Evolutionary conservation across 106 monocot genomes (phyloP), one percentile per base, ranked within the genome.

Genomic region (Chionographis japonica): DNA sequence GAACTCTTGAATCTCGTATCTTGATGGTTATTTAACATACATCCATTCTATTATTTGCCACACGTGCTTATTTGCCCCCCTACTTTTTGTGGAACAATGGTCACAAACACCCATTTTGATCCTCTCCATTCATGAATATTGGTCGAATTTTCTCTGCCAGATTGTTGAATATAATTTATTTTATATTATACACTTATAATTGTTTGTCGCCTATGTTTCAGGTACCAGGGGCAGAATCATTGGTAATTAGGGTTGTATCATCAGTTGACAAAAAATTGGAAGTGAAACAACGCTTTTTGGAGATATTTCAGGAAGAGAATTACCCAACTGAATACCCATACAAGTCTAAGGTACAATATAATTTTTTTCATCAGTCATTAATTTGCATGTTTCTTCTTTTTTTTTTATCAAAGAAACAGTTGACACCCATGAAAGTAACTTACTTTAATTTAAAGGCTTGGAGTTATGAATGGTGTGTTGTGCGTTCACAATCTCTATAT

Each of bases 221-320:
- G 95, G 77, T 93, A 15, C 90, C 92, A 7, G 87, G 89, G 41
- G 97, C 97, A 7, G 97, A 98, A 72, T 66, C 85, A 41, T 92
- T 98, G 79, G 97, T 98, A 19, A 70, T 98, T 39, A 98, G 97
- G 79, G 97, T 98, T 66, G 97, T 98, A 53, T 98, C 92, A 62
- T 98, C 97, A 50, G 97, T 98, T 70, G 97, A 98, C 63, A 98
- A 98, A 68, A 98, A 98, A 65, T 83, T 98, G 62, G 97, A 98
- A 56, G 97, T 98, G 54, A 98, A 98, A 68, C 97, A 76, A 50
- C 79, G 79, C 2, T 98, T 98, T 83, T 73, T 98, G 68, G 92
- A 98, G 65, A 90, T 98, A 37, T 98, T 98, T 79, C 97, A 98
- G 74, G 97, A 92, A 64, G 86, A 98, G 61, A 98, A 98, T 72